These are phyloP conservation scores for Penicillium griseofulvum DNA, from an alignment of 2,329 filamentous ascomycete species.

Conservation along the genomic window DNA sequence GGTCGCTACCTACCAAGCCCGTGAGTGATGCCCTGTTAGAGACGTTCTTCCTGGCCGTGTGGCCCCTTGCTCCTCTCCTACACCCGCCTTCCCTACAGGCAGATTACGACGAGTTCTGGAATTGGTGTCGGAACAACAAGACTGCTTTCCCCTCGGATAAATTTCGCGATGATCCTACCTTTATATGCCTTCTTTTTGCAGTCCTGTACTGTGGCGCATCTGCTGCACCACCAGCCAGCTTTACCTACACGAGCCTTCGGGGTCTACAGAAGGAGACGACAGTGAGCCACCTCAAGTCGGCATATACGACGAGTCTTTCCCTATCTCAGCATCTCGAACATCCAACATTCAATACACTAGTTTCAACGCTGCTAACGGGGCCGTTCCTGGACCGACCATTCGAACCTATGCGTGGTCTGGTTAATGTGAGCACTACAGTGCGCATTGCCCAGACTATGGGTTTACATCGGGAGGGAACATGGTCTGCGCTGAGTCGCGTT, in stretches of 20 bases:
- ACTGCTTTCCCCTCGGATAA: neutral
- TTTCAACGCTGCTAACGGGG: neutral
- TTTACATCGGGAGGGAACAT: neutral
- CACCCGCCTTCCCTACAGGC: conserved; percentile 1
- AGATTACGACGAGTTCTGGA: conserved; percentile 13
- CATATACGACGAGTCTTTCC: neutral
- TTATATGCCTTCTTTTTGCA: neutral
- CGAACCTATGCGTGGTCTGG: neutral
- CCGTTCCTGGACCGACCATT: neutral
- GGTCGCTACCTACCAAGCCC: neutral
- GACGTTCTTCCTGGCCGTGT: neutral
- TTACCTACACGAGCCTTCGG: neutral
- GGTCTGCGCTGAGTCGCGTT: conserved; percentile 1
- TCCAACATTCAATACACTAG: neutral
- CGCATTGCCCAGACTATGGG: neutral
- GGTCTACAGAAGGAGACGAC: neutral
- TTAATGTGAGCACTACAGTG: neutral
- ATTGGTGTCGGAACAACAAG: neutral
- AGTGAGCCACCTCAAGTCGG: neutral
- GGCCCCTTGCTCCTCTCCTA: conserved; percentile 6
- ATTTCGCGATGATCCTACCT: conserved; percentile 9
- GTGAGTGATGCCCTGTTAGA: neutral
- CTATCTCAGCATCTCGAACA: neutral
- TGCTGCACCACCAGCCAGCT: neutral
- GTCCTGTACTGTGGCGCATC: neutral